These are phyloP conservation scores for Brettanomyces bruxellensis DNA, from an alignment of 805 yeast genomes.

Conservation along the genomic window DNA sequence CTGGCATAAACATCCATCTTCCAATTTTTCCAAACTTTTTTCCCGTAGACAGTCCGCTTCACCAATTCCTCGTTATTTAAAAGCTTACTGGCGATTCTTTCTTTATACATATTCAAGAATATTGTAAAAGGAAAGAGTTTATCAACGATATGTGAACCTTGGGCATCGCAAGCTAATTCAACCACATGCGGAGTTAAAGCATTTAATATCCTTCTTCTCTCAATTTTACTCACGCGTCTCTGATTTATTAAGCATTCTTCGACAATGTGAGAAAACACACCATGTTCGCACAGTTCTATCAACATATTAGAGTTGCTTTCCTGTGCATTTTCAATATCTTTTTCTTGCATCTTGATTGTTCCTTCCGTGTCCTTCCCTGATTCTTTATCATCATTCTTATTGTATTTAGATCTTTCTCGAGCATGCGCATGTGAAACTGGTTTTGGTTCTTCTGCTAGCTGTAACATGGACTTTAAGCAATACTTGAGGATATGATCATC, in stretches of 20 bases:
- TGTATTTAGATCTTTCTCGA: neutral
- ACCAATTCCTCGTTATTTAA: slow-evolving; percentile 51
- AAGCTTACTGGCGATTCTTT: slow-evolving; percentile 69
- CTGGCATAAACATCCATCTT: slow-evolving; percentile 68
- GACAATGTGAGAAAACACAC: slow-evolving; percentile 84
- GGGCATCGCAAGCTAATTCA: slow-evolving; percentile 68
- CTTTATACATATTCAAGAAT: slow-evolving; percentile 75
- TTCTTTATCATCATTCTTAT: neutral
- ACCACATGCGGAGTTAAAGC: slow-evolving; percentile 42
- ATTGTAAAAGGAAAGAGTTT: slow-evolving; percentile 72
- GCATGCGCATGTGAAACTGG: neutral
- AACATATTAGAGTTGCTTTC: slow-evolving; percentile 36
- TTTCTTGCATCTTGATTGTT: slow-evolving; percentile 17
- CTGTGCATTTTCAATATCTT: neutral
- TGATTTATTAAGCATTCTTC: slow-evolving; percentile 48
- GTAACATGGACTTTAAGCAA: slow-evolving; percentile 51
- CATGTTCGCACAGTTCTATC: slow-evolving; percentile 73
- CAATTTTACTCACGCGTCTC: slow-evolving; percentile 38
- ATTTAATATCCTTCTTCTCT: slow-evolving; percentile 60
- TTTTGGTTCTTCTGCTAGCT: slow-evolving; percentile 30
- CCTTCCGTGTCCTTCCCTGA: slow-evolving; percentile 25
- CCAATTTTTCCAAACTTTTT: slow-evolving; percentile 95
- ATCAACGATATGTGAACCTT: slow-evolving; percentile 88
- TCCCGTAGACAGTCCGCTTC: slow-evolving; percentile 81
- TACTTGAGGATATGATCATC: slow-evolving; percentile 52